Evolutionary conservation across 345 rosid species (phyloP), one percentile per base, ranked within the genome.

Genomic region (Psidium guajava): DNA sequence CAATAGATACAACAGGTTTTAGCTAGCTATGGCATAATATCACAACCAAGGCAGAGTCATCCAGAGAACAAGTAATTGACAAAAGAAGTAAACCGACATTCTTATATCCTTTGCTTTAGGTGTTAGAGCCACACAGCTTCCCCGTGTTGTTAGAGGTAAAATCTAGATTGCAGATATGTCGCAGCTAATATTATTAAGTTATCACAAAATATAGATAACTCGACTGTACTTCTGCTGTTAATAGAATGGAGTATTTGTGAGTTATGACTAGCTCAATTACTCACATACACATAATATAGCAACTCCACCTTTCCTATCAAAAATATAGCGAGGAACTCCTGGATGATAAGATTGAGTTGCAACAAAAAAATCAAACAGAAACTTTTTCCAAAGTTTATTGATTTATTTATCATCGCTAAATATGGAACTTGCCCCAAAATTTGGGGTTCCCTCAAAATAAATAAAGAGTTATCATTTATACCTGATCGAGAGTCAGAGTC

Each of bases 401-500:
- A 82, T n/a, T 47, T 81, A 44, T 81, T 14, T n/a, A 44, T 81
- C 82, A 81, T 24, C 20, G 15, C 18, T 81, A 47, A 18, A 50
- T 47, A 81, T 49, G 83, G 56, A 82, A 52, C 14, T 52, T 32
- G 77, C 47, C 44, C 77, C 47, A 16, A 69, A 69, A 69, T 69
- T 18, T 50, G 6, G 3, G 47, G 58, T 44, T 74, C 25, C 3
- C 77, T 11, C 0, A 24, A 59, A 73, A 15, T 55, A 25, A 49
- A 44, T 6, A 50, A 54, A 83, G 57, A 73, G 22, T 81, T 22
- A 22, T 42, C 85, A 84, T 59, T 83, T 57, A 83, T 89, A 97
- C 99, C 99, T 93, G 96, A 85, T 97, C 95, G 22, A 94, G 95
- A 54, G 95, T 90, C 85, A 97, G 82, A 84, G 89, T 87, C 81